phyloP scores from a whole-genome alignment of 768 basidiomycete genomes.

The Lentinus tigrinus region DNA sequence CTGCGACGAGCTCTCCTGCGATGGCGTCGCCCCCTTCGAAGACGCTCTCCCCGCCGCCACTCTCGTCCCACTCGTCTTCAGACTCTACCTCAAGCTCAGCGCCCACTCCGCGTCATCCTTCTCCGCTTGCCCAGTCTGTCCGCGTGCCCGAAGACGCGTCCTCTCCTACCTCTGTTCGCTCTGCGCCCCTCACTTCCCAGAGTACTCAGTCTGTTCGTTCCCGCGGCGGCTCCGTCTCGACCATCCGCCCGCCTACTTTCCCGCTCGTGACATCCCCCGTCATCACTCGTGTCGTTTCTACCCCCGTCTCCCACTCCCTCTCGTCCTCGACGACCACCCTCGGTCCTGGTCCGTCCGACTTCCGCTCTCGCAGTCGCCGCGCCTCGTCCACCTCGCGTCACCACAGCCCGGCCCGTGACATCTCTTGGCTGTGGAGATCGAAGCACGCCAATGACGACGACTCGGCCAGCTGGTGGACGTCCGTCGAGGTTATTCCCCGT shows the following conservation, averaged over 20 bases:
- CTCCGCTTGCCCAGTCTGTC: too few relatives aligned
- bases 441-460: conserved; percentile 2
- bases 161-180: not conserved
- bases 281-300: conserved; percentile 13
- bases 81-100: too few relatives aligned
- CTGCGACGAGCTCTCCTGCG: too few relatives aligned
- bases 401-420: conserved; percentile 17
- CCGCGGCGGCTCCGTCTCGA: conserved; percentile 21
- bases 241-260: conserved; percentile 19
- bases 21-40: too few relatives aligned
- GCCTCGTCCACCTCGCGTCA: conserved; percentile 7
- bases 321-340: conserved; percentile 6
- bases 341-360: not conserved
- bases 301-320: conserved; percentile 5
- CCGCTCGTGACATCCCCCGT: conserved; percentile 8
- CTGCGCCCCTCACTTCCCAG: conserved; percentile 1
- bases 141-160: too few relatives aligned
- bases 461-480: conserved; percentile 27
- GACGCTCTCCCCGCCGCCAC: too few relatives aligned
- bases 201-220: not conserved
- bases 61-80: too few relatives aligned
- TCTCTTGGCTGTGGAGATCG: conserved; percentile 11
- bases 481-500: conserved; percentile 15
- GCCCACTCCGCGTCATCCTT: too few relatives aligned
- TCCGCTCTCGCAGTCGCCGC: conserved; percentile 8